These are phyloP conservation scores for Eremothecium sinecaudum DNA, from an alignment of 1,139 yeast species.

Conservation along the genomic window DNA sequence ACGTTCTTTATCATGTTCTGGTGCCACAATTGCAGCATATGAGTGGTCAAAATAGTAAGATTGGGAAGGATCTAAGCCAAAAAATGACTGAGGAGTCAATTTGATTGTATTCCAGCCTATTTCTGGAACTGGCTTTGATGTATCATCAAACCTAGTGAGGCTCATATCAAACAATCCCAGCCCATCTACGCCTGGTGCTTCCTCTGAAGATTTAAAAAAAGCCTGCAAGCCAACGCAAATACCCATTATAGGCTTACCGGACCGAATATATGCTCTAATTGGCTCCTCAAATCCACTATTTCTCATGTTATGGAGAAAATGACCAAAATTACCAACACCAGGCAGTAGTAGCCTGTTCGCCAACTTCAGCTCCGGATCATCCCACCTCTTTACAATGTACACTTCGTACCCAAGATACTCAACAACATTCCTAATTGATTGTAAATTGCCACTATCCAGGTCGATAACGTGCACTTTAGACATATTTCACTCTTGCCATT, in stretches of 20 bases:
- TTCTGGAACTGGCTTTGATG: conserved; percentile 81
- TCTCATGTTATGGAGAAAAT: conserved; percentile 65
- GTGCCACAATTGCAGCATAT: conserved; percentile 59
- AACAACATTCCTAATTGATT: conserved; percentile 80
- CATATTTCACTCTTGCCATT: no score
- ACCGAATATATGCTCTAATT: conserved; percentile 49
- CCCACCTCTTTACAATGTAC: conserved; percentile 38
- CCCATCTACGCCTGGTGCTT: conserved; percentile 56
- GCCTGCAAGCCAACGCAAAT: conserved; percentile 94
- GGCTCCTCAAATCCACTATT: conserved; percentile 58
- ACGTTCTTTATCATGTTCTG: conserved; percentile 26
- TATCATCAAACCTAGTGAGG: conserved; percentile 49
- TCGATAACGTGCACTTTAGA: conserved; percentile 64
- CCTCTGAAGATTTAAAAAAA: conserved; percentile 65
- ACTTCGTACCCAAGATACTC: conserved; percentile 64
- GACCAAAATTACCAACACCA: conserved; percentile 96
- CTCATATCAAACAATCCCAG: conserved; percentile 41
- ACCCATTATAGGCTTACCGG: conserved; percentile 86
- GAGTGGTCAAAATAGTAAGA: conserved; percentile 94
- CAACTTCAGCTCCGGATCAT: conserved; percentile 36
- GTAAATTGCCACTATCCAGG: conserved; percentile 90
- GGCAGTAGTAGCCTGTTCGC: conserved; percentile 64
- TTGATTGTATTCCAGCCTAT: conserved; percentile 81
- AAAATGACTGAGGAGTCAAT: conserved; percentile 34
- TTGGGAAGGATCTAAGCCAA: conserved; percentile 51